phyloP scores from a whole-genome alignment of 2,329 filamentous ascomycete species.

The Arthroderma sp. region DNA sequence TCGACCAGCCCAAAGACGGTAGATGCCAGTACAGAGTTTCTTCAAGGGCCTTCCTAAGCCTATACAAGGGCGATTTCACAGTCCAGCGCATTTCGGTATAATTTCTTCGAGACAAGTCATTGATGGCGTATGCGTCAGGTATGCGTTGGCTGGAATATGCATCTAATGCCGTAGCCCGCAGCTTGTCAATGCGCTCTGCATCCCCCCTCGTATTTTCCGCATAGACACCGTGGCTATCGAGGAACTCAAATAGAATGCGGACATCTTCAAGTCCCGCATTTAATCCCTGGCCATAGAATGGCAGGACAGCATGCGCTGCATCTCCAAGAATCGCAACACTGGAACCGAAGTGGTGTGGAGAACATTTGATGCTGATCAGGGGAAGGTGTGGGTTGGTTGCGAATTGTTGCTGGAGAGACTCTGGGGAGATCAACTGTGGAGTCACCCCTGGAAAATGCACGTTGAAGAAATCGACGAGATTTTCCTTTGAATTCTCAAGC shows the following conservation, averaged over 20 bases:
- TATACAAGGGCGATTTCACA: slow-evolving; percentile 65
- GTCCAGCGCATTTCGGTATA: slow-evolving; percentile 88
- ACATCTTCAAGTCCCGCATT: slow-evolving; percentile 95
- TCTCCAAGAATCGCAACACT: slow-evolving; percentile 81
- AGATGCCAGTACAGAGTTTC: slow-evolving; percentile 66
- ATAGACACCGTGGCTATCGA: slow-evolving; percentile 54
- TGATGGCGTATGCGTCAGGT: slow-evolving; percentile 76
- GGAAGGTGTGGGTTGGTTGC: slow-evolving; percentile 74
- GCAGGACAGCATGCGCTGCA: slow-evolving; percentile 93
- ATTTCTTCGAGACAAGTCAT: slow-evolving; percentile 79
- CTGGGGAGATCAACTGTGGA: slow-evolving; percentile 43
- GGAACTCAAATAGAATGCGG: slow-evolving; percentile 65
- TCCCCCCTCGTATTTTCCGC: slow-evolving; percentile 35
- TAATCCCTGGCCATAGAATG: slow-evolving; percentile 97
- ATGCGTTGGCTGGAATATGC: slow-evolving; percentile 64
- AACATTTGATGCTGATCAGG: slow-evolving; percentile 84
- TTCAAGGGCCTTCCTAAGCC: slow-evolving; percentile 71
- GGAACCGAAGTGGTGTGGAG: slow-evolving; percentile 66
- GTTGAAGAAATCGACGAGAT: slow-evolving; percentile 78
- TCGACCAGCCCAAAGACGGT: slow-evolving; percentile 72
- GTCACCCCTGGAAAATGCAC: slow-evolving; percentile 73
- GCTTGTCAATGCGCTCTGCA: slow-evolving; percentile 16
- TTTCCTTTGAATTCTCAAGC: slow-evolving; percentile 50
- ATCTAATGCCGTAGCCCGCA: slow-evolving; percentile 41
- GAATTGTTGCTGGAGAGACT: slow-evolving; percentile 62